These are phyloP conservation scores for Globisporangium carolinianum DNA, from an alignment of 352 stramenopile genomes.

Conservation along the genomic window DNA sequence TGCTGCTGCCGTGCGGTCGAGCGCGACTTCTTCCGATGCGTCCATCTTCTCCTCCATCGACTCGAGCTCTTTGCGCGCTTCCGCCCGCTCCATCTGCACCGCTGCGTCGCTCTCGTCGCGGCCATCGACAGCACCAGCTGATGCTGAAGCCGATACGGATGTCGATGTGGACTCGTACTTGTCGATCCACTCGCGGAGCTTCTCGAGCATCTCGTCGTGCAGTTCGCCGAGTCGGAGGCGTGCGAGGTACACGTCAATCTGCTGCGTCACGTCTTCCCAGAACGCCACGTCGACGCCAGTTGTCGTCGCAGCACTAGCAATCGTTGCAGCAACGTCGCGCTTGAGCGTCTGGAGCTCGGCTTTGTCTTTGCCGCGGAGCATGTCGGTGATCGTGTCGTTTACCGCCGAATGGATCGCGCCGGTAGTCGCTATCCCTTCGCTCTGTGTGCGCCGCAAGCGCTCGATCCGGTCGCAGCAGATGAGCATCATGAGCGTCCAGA, in stretches of 20 bases:
- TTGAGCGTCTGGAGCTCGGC: slow-evolving; percentile 41
- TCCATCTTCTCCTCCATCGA: slow-evolving; percentile 76
- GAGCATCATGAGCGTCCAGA: slow-evolving; percentile 81
- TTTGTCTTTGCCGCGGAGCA: slow-evolving; percentile 81
- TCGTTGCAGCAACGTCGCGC: slow-evolving; percentile 59
- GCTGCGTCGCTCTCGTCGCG: slow-evolving; percentile 63
- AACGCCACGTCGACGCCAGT: slow-evolving; percentile 89
- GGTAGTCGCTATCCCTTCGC: slow-evolving; percentile 23
- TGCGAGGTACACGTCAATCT: slow-evolving; percentile 90
- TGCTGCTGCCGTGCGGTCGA: slow-evolving; percentile 31
- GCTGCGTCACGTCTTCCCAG: slow-evolving; percentile 90
- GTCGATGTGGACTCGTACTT: slow-evolving; percentile 16
- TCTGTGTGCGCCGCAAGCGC: slow-evolving; percentile 47
- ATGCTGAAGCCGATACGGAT: neutral
- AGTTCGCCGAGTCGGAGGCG: slow-evolving; percentile 84
- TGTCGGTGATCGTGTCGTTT: slow-evolving; percentile 82
- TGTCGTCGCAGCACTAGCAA: slow-evolving; percentile 41
- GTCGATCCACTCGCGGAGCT: slow-evolving; percentile 79
- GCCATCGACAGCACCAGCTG: slow-evolving; percentile 21
- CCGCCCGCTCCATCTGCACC: slow-evolving; percentile 53
- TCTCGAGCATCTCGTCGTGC: slow-evolving; percentile 92
- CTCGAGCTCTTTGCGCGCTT: slow-evolving; percentile 56
- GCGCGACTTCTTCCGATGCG: slow-evolving; percentile 87
- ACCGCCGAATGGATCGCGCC: slow-evolving; percentile 82
- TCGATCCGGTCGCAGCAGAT: slow-evolving; percentile 74